Percentiles rank a stretch among this genome's conserved stretches.
These are phyloP conservation scores for Diaporthe aspalathi DNA, from an alignment of 2,329 filamentous ascomycete species.

Conservation along the genomic window DNA sequence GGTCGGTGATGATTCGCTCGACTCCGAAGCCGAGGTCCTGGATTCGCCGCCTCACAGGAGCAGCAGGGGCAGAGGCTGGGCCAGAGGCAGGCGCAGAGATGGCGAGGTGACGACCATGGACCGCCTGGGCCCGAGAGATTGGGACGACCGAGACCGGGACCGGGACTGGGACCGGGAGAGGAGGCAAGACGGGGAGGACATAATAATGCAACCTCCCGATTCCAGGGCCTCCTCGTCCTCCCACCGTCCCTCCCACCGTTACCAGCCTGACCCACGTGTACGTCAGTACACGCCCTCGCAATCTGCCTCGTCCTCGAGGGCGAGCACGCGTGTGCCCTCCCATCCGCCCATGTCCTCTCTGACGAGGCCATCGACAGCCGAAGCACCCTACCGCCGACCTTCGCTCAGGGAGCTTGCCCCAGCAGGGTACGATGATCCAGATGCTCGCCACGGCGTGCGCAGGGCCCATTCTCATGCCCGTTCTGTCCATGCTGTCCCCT, in stretches of 20 bases:
- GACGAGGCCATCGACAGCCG: constrained; percentile 42
- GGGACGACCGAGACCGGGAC: constrained; percentile 27
- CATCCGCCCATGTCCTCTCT: constrained; percentile 46
- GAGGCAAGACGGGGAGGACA: constrained; percentile 31
- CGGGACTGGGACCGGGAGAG: constrained; percentile 23
- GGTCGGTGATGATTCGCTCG: constrained; percentile 50
- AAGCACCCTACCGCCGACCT: constrained; percentile 41
- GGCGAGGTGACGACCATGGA: neutral
- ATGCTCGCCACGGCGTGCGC: constrained; percentile 46
- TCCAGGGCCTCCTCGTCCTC: constrained; percentile 39
- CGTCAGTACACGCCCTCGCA: constrained; percentile 38
- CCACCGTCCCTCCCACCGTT: constrained; percentile 30
- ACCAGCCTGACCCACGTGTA: constrained; percentile 29
- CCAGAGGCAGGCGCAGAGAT: constrained; percentile 33
- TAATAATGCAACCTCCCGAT: constrained; percentile 36
- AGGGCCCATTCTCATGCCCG: constrained; percentile 42
- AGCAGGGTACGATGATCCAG: constrained; percentile 44
- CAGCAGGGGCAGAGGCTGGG: constrained; percentile 45
- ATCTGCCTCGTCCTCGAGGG: constrained; percentile 42
- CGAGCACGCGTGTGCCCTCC: constrained; percentile 47
- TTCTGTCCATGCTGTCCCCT: constrained; percentile 44
- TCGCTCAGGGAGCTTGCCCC: constrained; percentile 22
- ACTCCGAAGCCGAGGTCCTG: constrained; percentile 42
- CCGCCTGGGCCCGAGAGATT: constrained; percentile 7
- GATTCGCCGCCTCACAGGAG: constrained; percentile 47